A percentile compares a stretch with the other conserved stretches of the same genome.
Conservation (phyloP, 228 moss, liverwort and hornwort species). For the Sphagnum magellanicum region DNA sequence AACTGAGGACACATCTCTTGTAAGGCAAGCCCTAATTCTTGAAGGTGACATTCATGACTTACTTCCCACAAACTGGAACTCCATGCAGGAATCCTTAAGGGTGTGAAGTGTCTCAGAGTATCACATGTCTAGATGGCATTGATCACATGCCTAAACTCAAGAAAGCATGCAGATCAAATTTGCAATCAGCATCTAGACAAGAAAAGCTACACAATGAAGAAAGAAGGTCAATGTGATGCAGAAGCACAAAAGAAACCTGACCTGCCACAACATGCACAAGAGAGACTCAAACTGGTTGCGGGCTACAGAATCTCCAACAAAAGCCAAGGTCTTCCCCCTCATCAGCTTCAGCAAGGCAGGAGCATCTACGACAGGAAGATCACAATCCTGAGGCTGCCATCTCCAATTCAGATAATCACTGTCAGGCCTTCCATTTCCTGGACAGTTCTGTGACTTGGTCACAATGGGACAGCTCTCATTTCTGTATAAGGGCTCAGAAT, state of each 20-base stretch:
- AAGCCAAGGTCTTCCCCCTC: constrained; percentile 77
- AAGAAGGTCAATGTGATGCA: background rate
- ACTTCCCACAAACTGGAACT: too few species aligned
- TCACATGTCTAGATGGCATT: too few species aligned
- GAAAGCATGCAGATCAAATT: too few species aligned
- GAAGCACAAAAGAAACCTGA: constrained; percentile 4
- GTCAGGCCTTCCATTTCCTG: constrained; percentile 70
- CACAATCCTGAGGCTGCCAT: constrained; percentile 69
- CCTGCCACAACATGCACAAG: constrained; percentile 74
- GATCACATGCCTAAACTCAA: too few species aligned
- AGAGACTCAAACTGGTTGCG: constrained; percentile 92
- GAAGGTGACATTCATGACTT: too few species aligned
- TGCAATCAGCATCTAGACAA: too few species aligned
- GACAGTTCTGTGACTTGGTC: constrained; percentile 60
- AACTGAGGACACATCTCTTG: too few species aligned
- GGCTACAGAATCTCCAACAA: constrained; percentile 77
- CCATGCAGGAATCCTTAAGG: too few species aligned
- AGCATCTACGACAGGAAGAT: constrained; percentile 54
- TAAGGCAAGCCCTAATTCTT: too few species aligned
- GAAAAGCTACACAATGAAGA: too few species aligned
- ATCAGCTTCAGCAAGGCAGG: constrained; percentile 62
- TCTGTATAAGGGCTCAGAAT: constrained; percentile 38
- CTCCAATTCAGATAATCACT: constrained; percentile 55
- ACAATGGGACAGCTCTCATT: constrained; percentile 49
- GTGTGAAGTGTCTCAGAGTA: too few species aligned